Evolutionary conservation across 108 stramenopile species (phyloP).

Genomic region (Chaetoceros muelleri): DNA sequence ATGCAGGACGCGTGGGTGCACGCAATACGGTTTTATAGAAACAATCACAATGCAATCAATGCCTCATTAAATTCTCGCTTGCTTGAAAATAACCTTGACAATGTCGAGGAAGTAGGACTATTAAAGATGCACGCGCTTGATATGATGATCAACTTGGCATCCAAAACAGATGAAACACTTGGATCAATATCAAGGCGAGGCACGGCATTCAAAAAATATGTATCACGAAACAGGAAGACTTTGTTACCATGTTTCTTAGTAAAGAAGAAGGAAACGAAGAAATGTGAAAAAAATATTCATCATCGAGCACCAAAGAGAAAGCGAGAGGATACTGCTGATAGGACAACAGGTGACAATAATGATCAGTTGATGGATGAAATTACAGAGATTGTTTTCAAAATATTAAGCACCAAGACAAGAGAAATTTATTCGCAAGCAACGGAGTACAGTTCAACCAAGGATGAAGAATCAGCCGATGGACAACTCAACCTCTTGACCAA

Average conservation of each 20-base stretch:
- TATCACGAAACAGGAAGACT: constrained; percentile 1
- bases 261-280: no score
- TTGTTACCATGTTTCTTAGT: background rate
- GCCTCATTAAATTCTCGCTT: background rate
- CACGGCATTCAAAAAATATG: constrained; percentile 15
- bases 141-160: background rate
- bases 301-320: no score
- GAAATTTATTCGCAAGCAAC: constrained; percentile 45
- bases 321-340: background rate
- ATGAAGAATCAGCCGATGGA: constrained; percentile 56
- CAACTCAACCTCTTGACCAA: constrained; percentile 38
- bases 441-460: background rate
- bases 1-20: constrained; percentile 57
- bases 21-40: constrained; percentile 28
- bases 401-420: constrained; percentile 23
- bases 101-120: background rate
- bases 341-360: background rate
- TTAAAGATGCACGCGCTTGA: background rate
- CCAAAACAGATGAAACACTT: background rate
- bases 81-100: background rate
- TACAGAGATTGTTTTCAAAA: constrained; percentile 15
- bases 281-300: no score
- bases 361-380: constrained; percentile 9
- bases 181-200: constrained; percentile 1
- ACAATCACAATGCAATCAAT: constrained; percentile 2